Base-by-base conservation (phyloP, 345 rosid genomes). In the Kernera saxatilis region DNA sequence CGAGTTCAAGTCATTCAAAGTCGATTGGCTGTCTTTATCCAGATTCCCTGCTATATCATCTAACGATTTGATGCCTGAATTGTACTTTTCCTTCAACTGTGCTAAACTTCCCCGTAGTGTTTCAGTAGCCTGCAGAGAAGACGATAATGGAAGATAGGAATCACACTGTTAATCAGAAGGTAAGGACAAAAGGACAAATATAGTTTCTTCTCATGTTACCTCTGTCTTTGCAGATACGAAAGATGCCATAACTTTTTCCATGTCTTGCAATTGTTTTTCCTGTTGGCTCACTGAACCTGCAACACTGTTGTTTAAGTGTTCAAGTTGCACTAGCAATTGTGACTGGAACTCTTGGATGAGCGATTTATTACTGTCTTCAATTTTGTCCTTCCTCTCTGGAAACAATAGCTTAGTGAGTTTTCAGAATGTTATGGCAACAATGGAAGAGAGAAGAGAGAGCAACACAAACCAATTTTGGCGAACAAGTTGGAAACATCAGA, bases 371-470 rank as follows among this genome's bases (percentile, higher is more conserved):
- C 84, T 88, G 74, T 88, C 95, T 81, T 94, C 96, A 63, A 91
- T 94, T 77, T 83, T 91, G 76, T 91, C 96, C 79, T 94, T 94
- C 79, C 93, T 71, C 79, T 94, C 99, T 91, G 91, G 76, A 74
- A 82, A 70, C 19, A 52, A 48, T 37, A 69, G 45, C 48, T 69
- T 19, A 62, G 71, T 76, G 25, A 69, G 65, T 40, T 53, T 69
- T 62, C 32, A 40, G 54, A 61, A 19, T 32, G 68, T 19, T 63
- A 64, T 37, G 50, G 40, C 46, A 72, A 72, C 21, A 70, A 9
- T 27, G 66, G 63, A n/a, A n/a, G 23, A 35, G 45, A 41, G 30
- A 69, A 59, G 63, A 70, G 37, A 59, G 66, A 80, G 54, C 26
- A 59, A 32, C 52, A 76, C 93, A 37, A 35, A 93, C 97, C 96